Conservation (phyloP, 2,329 filamentous ascomycete genomes). For the Botrytis cinerea region DNA sequence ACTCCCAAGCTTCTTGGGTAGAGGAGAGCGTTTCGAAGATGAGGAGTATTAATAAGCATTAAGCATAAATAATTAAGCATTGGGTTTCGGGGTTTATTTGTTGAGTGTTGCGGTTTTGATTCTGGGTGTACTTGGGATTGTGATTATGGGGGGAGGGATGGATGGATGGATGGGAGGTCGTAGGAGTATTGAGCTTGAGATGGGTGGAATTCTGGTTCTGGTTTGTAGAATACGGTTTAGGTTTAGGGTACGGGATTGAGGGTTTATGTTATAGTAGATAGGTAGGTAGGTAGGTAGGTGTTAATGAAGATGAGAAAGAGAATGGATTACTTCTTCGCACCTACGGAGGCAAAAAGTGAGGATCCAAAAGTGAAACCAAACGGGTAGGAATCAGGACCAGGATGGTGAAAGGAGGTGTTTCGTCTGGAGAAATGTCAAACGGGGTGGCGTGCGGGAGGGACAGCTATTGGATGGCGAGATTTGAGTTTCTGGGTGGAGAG, state of each 20-base stretch:
- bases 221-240: no score
- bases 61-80: background rate
- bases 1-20: no score
- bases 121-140: no score
- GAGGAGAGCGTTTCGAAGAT: no score
- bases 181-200: no score
- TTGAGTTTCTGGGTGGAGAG: background rate
- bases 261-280: no score
- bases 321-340: background rate
- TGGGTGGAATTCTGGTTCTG: no score
- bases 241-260: no score
- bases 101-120: background rate
- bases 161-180: no score
- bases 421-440: constrained; percentile 9
- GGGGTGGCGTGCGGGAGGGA: background rate
- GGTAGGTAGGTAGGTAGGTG: no score
- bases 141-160: no score
- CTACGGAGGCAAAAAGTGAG: background rate
- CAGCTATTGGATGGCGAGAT: background rate
- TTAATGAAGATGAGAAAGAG: no score
- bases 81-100: background rate
- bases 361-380: background rate
- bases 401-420: background rate
- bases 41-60: background rate
- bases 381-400: background rate